phyloP scores from a whole-genome alignment of 1,139 yeast species.

The Nematodospora anomalae region DNA sequence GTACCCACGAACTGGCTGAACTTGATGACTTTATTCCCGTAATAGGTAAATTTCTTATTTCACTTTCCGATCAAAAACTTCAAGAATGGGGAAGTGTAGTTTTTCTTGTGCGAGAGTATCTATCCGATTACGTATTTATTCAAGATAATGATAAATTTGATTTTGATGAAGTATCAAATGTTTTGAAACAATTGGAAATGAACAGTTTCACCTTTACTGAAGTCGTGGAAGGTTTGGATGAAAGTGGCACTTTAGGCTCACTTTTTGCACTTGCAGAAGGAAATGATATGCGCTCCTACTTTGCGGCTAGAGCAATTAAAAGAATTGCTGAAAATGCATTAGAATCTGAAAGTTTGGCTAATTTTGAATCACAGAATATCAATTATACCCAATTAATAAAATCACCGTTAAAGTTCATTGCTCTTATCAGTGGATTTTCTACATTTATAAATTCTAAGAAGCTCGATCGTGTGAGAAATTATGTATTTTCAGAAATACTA shows the following conservation, averaged over 20 bases:
- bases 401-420: constrained; percentile 37
- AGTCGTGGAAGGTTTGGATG: constrained; percentile 2
- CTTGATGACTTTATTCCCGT: constrained; percentile 12
- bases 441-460: constrained; percentile 34
- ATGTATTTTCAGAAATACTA: constrained; percentile 63
- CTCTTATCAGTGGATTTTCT: constrained; percentile 37
- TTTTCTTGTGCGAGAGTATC: constrained; percentile 26
- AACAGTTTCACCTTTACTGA: neutral
- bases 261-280: constrained; percentile 2
- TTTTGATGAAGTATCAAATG: constrained; percentile 7
- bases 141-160: constrained; percentile 1
- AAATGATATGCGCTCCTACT: constrained; percentile 18
- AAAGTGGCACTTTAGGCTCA: constrained; percentile 1
- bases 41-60: constrained; percentile 16
- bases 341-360: constrained; percentile 27
- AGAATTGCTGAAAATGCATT: constrained; percentile 23
- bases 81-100: constrained; percentile 10
- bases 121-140: constrained; percentile 27
- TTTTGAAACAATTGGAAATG: constrained; percentile 1
- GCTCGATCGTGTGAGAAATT: constrained; percentile 57
- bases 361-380: constrained; percentile 27
- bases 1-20: constrained; percentile 16
- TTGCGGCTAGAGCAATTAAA: constrained; percentile 29
- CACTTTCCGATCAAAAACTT: constrained; percentile 9
- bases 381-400: constrained; percentile 32